Evolutionary conservation across 495 filamentous ascomycete species (phyloP).

Genomic region (Corynascus novoguineensis): DNA sequence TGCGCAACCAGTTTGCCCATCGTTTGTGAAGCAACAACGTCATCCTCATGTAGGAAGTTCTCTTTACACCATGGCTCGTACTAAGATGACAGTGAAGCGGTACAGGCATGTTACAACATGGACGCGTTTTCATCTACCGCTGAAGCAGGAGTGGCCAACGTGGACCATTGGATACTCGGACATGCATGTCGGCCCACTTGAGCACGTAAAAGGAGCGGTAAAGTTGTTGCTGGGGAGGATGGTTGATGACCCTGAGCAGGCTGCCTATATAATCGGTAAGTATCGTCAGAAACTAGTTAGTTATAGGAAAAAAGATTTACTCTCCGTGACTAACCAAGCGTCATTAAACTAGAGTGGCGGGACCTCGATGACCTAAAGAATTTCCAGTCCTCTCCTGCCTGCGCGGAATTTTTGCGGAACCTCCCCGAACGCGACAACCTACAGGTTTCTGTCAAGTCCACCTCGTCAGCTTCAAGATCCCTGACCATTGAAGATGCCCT

Average conservation of each 20-base stretch:
- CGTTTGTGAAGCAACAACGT: no score
- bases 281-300: background rate
- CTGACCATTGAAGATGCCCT: background rate
- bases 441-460: constrained; percentile 5
- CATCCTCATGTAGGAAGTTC: no score
- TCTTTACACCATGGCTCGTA: constrained; percentile 6
- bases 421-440: constrained; percentile 17
- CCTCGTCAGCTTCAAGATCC: background rate
- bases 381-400: constrained; percentile 23
- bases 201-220: background rate
- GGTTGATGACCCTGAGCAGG: constrained; percentile 28
- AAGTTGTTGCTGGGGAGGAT: constrained; percentile 23
- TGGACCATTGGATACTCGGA: constrained; percentile 13
- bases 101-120: constrained; percentile 12
- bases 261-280: constrained; percentile 25
- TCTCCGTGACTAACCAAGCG: background rate
- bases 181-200: constrained; percentile 21
- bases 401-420: constrained; percentile 21
- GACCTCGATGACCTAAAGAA: constrained; percentile 15
- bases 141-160: constrained; percentile 22
- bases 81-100: background rate
- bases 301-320: background rate
- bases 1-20: no score
- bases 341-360: constrained; percentile 10
- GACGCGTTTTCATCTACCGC: constrained; percentile 25